phyloP scores from a whole-genome alignment of 768 basidiomycete species.

The Cystoderma amianthinum region DNA sequence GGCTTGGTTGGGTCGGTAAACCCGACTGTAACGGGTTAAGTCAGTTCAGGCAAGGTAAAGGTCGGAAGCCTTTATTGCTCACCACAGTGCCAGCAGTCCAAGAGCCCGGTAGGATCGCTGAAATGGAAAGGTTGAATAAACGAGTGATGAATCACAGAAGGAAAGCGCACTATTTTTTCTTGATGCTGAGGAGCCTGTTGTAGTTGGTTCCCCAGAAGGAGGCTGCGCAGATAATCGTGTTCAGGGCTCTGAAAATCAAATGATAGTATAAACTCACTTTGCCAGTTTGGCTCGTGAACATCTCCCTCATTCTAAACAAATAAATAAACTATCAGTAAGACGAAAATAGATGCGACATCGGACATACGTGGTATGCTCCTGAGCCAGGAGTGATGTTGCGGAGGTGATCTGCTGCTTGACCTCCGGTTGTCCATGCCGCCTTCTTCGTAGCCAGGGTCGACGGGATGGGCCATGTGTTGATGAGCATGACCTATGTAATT shows the following conservation, averaged over 20 bases:
- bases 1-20: too few relatives aligned
- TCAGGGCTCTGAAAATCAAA: neutral
- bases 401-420: conserved; percentile 12
- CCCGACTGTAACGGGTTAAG: too few relatives aligned
- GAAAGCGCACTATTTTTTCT: conserved; percentile 18
- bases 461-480: conserved; percentile 10
- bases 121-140: neutral
- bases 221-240: conserved; percentile 4
- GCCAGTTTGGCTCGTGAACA: conserved; percentile 18
- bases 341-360: neutral
- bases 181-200: conserved; percentile 14
- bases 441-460: conserved; percentile 5
- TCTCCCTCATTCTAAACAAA: conserved; percentile 20
- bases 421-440: conserved; percentile 11
- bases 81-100: conserved; percentile 24
- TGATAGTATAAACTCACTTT: conserved; percentile 9
- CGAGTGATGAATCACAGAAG: neutral
- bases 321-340: neutral
- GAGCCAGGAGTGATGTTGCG: conserved; percentile 16
- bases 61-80: too few relatives aligned
- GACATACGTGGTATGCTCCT: conserved; percentile 17
- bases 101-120: conserved; percentile 18
- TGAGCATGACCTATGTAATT: conserved; percentile 10
- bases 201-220: conserved; percentile 19
- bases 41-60: too few relatives aligned